Base-by-base conservation (phyloP, 768 basidiomycete species). In the Calocybe indica region DNA sequence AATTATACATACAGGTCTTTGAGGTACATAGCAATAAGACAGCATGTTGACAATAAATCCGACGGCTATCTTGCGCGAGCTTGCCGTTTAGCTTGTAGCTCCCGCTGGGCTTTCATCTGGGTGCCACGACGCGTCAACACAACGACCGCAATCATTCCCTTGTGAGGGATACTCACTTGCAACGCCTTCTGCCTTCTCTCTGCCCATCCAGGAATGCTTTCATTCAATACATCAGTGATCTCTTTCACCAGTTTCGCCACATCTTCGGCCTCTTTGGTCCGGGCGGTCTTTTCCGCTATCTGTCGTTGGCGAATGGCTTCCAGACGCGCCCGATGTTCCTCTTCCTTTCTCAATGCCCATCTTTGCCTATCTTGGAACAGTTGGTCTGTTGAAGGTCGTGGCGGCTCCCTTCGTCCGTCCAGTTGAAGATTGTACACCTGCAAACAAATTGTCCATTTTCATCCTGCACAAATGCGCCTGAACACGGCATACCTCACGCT, bases 171-270 rank as follows among this genome's bases (percentile, higher is more conserved):
- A 56, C 68, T 49, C 51, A 82, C 83, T 68, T 73, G 67, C 52
- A 76, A 65, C 3, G 71, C 71, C 46, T 73, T 74, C 55, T 71
- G 70, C 58, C 71, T 71, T 45, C 84, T 73, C 14, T 68, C 69
- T 51, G 78, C 74, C 76, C 83, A 82, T 50, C 83, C 83, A 34
- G 84, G 83, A 55, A 76, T 80, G 46, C 68, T 61, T 36, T 72
- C 66, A 47, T 76, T 68, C 48, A 85, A 68, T 36, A 78, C 77
- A 36, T 75, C 68, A 40, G 84, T 67, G 56, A 84, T 71, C 37
- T 78, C 73, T 36, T 76, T 70, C 2, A 77, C 74, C 58, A 82
- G 64, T 40, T 64, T 61, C 5, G 66, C 49, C 30, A 52, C 43
- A 12, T 71, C 73, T 50, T 68, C 64, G 48, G 69, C 73, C 48